Base-by-base conservation (phyloP, 2,329 filamentous ascomycete species). In the Phialocephala subalpina region DNA sequence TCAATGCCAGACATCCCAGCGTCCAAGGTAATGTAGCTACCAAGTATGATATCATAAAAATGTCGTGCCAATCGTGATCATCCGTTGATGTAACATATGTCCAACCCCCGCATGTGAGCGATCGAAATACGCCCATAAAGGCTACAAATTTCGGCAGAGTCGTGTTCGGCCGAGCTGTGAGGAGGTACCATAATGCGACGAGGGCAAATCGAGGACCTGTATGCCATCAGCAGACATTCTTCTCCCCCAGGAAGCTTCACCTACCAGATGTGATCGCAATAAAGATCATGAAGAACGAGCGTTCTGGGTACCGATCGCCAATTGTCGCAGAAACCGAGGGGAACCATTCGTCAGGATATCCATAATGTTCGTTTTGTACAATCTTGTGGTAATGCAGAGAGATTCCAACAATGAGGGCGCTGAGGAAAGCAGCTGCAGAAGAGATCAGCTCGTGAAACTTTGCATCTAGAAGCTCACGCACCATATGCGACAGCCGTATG, bases 41-140 rank as follows among this genome's bases (percentile, higher is more conserved):
- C 63, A 99, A 84, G 79, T 99, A 99, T 16, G 94, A 97, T 73
- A 99, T 97, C 96, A 99, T 99, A 78, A 99, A 95, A 69, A 98
- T 95, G 76, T 99, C 96, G 78, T 99, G 96, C 94, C 94, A 98
- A 80, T 97, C 90, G 79, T 99, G 96, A 78, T 98, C 93, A 78
- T 99, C 96, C 52, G 96, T 99, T 68, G 96, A 98, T 29, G 96
- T 99, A 68, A 99, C 90, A 79, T 98, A 99, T 61, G 96, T 97
- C 95, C 96, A 99, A 66, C 96, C 96, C 73, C 95, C 96, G 76
- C 96, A 99, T 3, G 94, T 97, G 65, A 98, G 81, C 11, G 95
- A 97, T 73, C 96, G 89, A 76, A 98, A 90, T 60, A 97, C 72
- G 63, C 96, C 96, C 73, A 92, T 90, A 47, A 86, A 86, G 55